phyloP scores from a whole-genome alignment of 2,329 filamentous ascomycete species.

The Ascomycota sp. region DNA sequence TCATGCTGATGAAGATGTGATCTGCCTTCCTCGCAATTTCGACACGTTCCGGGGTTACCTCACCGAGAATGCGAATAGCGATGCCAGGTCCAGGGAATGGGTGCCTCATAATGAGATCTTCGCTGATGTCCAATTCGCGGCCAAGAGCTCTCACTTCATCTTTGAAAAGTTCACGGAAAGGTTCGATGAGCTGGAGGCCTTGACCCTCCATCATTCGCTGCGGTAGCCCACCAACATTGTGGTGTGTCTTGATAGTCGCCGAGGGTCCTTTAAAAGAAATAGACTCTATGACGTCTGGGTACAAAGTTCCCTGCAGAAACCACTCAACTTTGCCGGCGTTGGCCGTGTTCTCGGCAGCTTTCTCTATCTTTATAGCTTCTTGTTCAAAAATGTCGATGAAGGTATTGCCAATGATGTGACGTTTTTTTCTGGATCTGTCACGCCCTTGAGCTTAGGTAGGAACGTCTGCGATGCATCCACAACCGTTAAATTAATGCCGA shows the following conservation, averaged over 20 bases:
- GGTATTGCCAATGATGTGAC: conserved; percentile 72
- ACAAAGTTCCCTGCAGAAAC: conserved; percentile 75
- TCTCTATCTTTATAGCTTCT: conserved; percentile 50
- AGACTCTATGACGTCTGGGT: conserved; percentile 22
- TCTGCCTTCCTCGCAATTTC: conserved; percentile 63
- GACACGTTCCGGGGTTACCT: conserved; percentile 62
- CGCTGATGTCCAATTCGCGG: conserved; percentile 12
- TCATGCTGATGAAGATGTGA: conserved; percentile 59
- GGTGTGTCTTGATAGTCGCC: conserved; percentile 26
- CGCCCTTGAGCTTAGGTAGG: conserved; percentile 53
- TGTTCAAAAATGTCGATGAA: conserved; percentile 53
- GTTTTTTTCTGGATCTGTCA: conserved; percentile 64
- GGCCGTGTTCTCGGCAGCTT: conserved; percentile 42
- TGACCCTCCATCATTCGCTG: conserved; percentile 26
- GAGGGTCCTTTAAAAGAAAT: conserved; percentile 26
- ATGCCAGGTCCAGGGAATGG: conserved; percentile 30
- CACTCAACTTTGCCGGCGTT: conserved; percentile 61
- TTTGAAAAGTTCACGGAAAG: conserved; percentile 6
- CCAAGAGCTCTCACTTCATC: conserved; percentile 27
- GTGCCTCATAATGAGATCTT: conserved; percentile 9
- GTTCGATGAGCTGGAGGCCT: conserved; percentile 36
- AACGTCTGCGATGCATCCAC: conserved; percentile 64
- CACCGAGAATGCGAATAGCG: conserved; percentile 63
- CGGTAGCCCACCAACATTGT: conserved; percentile 49
- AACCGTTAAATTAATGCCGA: conserved; percentile 81